Percentiles rank a stretch among this genome's conserved stretches.
These are phyloP conservation scores for Tanozyma kutaoensis DNA, from an alignment of 805 yeast genomes.

Conservation along the genomic window DNA sequence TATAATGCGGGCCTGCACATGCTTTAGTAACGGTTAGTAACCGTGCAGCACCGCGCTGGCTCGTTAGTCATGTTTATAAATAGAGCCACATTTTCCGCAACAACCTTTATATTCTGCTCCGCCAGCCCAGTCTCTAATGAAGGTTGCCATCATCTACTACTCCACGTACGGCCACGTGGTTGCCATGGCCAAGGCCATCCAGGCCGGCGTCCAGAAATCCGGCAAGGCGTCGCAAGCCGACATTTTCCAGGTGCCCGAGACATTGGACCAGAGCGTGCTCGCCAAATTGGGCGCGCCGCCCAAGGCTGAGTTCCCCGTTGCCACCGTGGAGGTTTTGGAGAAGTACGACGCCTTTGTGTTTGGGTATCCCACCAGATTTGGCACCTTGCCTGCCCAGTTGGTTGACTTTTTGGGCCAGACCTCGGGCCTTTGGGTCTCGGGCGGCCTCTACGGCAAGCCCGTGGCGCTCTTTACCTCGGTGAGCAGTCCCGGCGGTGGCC, in stretches of 20 bases:
- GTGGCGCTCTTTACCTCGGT: constrained; percentile 65
- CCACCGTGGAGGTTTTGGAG: constrained; percentile 41
- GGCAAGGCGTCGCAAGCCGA: constrained; percentile 35
- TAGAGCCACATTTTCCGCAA: too few species aligned
- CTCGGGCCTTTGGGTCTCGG: constrained; percentile 69
- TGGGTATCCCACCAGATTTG: constrained; percentile 82
- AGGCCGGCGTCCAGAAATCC: constrained; percentile 62
- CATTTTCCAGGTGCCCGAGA: constrained; percentile 65
- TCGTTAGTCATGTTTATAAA: too few species aligned
- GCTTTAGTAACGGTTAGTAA: too few species aligned
- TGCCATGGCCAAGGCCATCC: constrained; percentile 50
- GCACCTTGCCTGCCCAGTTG: constrained; percentile 70
- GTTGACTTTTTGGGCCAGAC: constrained; percentile 66
- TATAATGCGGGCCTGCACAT: too few species aligned
- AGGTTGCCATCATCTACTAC: constrained; percentile 35
- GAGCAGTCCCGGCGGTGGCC: constrained; percentile 76
- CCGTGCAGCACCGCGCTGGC: too few species aligned
- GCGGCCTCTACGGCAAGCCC: constrained; percentile 61
- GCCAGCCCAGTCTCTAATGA: constrained; percentile 2
- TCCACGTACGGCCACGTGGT: constrained; percentile 71
- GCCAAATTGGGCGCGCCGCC: constrained; percentile 43
- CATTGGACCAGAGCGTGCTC: constrained; percentile 49
- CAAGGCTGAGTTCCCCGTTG: constrained; percentile 38
- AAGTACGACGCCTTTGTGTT: constrained; percentile 71
- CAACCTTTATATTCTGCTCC: too few species aligned